phyloP scores from a whole-genome alignment of 2,329 filamentous ascomycete species.

The Diaporthe longicolla region DNA sequence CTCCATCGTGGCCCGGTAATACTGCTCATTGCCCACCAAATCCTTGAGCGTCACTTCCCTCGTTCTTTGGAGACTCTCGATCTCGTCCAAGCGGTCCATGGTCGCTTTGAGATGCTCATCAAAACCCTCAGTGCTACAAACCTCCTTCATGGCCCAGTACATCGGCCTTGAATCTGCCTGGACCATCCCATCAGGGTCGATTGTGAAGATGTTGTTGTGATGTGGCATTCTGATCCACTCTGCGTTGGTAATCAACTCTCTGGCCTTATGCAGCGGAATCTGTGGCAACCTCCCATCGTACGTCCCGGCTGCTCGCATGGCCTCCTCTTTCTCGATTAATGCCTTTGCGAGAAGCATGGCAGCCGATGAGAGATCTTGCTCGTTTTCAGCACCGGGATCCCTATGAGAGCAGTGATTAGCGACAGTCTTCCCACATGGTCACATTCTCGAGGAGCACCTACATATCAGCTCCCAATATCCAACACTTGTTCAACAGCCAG shows the following conservation, averaged over 20 bases:
- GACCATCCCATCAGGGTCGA: slow-evolving; percentile 68
- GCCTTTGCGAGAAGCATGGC: slow-evolving; percentile 72
- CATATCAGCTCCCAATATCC: slow-evolving; percentile 80
- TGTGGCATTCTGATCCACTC: slow-evolving; percentile 70
- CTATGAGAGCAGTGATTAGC: background rate
- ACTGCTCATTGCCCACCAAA: slow-evolving; percentile 35
- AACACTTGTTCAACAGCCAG: slow-evolving; percentile 83
- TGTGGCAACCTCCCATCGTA: slow-evolving; percentile 63
- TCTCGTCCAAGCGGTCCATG: slow-evolving; percentile 65
- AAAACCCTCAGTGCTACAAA: slow-evolving; percentile 65
- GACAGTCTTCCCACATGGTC: background rate
- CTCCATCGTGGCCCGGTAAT: slow-evolving; percentile 1
- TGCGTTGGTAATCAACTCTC: slow-evolving; percentile 69
- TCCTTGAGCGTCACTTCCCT: slow-evolving; percentile 70
- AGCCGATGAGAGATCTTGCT: slow-evolving; percentile 63
- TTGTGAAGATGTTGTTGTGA: slow-evolving; percentile 70
- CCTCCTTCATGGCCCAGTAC: slow-evolving; percentile 69
- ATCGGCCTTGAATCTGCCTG: slow-evolving; percentile 70
- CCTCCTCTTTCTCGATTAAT: slow-evolving; percentile 63
- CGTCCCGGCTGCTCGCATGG: slow-evolving; percentile 41
- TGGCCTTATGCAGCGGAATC: slow-evolving; percentile 62
- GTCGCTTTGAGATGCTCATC: slow-evolving; percentile 67
- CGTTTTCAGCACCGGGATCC: slow-evolving; percentile 18
- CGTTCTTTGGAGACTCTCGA: slow-evolving; percentile 67
- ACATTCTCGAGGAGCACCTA: background rate